Base-by-base conservation (phyloP, 2,329 filamentous ascomycete species). In the Trichoderma guizhouense region DNA sequence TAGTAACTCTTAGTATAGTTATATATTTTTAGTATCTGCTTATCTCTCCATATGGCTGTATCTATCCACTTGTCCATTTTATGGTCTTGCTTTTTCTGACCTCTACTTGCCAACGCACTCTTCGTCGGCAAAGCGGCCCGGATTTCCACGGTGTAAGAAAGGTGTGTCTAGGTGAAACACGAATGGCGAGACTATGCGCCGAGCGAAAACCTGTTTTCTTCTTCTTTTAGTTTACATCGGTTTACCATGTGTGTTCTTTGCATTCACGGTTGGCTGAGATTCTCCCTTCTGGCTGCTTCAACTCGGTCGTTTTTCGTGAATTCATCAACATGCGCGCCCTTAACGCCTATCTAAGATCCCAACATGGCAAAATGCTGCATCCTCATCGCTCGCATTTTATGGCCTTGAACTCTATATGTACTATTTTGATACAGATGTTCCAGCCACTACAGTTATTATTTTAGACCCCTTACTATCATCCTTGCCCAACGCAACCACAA, bases 351-450 rank as follows among this genome's bases (percentile, higher is more conserved):
- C 66, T 72, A 70, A 60, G 39, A 51, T 76, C 76, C 76, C 77
- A 79, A 79, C 77, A 78, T 80, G 74, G 79, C 78, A 76, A 76
- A 77, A 78, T 77, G 75, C 78, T 77, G 76, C 32, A 62, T 14
- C 47, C 26, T 24, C 57, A 39, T 70, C 68, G 66, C 71, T 72
- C 62, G 51, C 32, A 66, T 60, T 60, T 51, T 55, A 63, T 55
- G 53, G 70, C 43, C 70, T 65, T 47, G 43, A 53, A 72, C 58
- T 34, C 30, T 57, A 58, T 62, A 51, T 69, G 36, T 69, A 58
- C 68, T n/a, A 26, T 69, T 55, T 69, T 47, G 28, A 36, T 61
- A 63, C 24, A 55, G 39, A 61, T 15, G 68, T 64, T 47, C 61
- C 65, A 55, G 32, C 71, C 65, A 55, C 69, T 24, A 64, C 30